Evolutionary conservation across 1,284 basidiomycete species (phyloP), one percentile per base, ranked within the genome.

Genomic region (Macrocybe sp.): DNA sequence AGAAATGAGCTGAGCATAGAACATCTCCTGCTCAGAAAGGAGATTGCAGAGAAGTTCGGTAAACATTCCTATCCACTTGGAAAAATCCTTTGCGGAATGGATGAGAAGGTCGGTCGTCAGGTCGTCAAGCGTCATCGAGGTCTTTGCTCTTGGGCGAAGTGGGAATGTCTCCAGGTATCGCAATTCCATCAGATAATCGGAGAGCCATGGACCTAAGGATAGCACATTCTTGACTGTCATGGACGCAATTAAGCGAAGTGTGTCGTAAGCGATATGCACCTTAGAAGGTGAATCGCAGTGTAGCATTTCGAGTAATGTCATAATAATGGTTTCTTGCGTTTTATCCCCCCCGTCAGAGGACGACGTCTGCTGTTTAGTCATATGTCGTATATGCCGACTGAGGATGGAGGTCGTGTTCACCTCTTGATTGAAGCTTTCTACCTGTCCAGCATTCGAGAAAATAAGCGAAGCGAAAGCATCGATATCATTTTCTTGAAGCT

Each of bases 391-490:
- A 59, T 81, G 75, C 40, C 65, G 64, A 12, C 60, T 59, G 8
- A 73, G 67, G 39, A 76, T 59, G 7, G 69, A 67, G 34, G 66
- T 66, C 3, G 67, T 57, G 30, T 55, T 53, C 32, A 68, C 66
- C 41, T 81, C 79, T 41, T 70, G 70, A n/a, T 73, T 74, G 50
- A 87, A 77, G 39, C 78, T 79, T 49, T 76, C 72, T 40, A 88
- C 74, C 29, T 66, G 67, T 0, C 87, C 86, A 47, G 73, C 67
- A 41, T 81, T 73, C 6, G 71, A 57, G n/a, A 79, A 68, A 9
- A 96, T 67, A 6, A 95, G 68, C 9, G 79, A 73, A n/a, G 85
- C 76, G 54, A 95, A 92, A 0, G 88, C 86, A 43, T 81, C 70
- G 4, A 85, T 72, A 53, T 92, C 89, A 32, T 82, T 79, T 34